These are phyloP conservation scores for Daldinia grandis DNA, from an alignment of 495 filamentous ascomycete species.

Conservation along the genomic window DNA sequence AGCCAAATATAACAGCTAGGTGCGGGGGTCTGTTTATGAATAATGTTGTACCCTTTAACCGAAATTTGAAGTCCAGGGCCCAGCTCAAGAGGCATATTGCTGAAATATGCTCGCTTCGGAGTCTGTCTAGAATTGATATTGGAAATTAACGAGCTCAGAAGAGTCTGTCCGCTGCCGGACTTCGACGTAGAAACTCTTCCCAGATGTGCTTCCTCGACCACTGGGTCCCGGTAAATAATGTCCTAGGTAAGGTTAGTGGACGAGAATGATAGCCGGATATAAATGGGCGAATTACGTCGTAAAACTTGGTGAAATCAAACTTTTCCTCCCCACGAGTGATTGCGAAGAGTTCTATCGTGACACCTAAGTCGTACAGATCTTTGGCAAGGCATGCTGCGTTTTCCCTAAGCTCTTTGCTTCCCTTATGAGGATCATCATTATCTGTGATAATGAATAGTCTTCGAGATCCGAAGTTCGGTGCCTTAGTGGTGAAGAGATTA, in stretches of 20 bases:
- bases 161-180: constrained; percentile 75
- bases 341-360: constrained; percentile 92
- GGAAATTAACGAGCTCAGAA: constrained; percentile 83
- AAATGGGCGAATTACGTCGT: constrained; percentile 69
- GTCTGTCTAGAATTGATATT: constrained; percentile 91
- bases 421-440: constrained; percentile 84
- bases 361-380: constrained; percentile 94
- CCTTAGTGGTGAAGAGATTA: constrained; percentile 94
- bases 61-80: constrained; percentile 86
- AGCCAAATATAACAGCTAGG: constrained; percentile 87
- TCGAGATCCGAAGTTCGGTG: constrained; percentile 91
- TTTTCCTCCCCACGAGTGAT: constrained; percentile 76
- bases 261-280: constrained; percentile 7
- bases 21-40: constrained; percentile 81
- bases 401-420: constrained; percentile 73
- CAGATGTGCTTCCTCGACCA: constrained; percentile 67
- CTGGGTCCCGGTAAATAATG: constrained; percentile 75
- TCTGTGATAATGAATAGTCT: constrained; percentile 96
- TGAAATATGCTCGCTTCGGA: constrained; percentile 86
- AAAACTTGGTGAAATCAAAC: constrained; percentile 89
- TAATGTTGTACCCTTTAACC: constrained; percentile 89
- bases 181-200: constrained; percentile 56
- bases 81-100: constrained; percentile 83
- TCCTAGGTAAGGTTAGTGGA: constrained; percentile 61
- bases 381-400: constrained; percentile 87